phyloP scores from a whole-genome alignment of 2,329 filamentous ascomycete species.

The Bipolaris oryzae region DNA sequence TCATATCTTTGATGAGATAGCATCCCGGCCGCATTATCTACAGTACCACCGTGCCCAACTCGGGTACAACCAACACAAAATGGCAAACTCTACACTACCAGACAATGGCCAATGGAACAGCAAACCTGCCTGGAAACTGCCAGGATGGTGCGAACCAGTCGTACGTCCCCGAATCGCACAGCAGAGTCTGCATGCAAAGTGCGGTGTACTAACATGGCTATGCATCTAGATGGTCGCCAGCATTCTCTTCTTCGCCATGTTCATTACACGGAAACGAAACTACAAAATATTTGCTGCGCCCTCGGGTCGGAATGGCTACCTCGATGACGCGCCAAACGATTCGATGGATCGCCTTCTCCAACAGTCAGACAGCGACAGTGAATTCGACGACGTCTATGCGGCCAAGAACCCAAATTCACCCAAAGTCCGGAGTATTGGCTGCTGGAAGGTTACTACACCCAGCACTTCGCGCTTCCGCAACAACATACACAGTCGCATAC shows the following conservation, averaged over 20 bases:
- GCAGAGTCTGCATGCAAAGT: not conserved
- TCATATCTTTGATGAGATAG: conserved; percentile 1
- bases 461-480: conserved; percentile 67
- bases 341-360: conserved; percentile 52
- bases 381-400: conserved; percentile 45
- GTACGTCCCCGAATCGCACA: conserved; percentile 29
- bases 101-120: conserved; percentile 45
- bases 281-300: conserved; percentile 50
- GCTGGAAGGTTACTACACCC: conserved; percentile 59
- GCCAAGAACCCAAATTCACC: conserved; percentile 48
- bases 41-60: not conserved
- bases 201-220: conserved; percentile 12
- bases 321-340: conserved; percentile 45
- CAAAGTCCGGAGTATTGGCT: conserved; percentile 60
- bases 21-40: not conserved
- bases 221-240: conserved; percentile 54
- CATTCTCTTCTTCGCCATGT: conserved; percentile 58
- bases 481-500: conserved; percentile 65
- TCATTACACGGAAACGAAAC: conserved; percentile 54
- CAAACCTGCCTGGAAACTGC: conserved; percentile 51
- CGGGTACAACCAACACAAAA: conserved; percentile 11
- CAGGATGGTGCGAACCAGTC: conserved; percentile 51
- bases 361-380: conserved; percentile 44
- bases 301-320: conserved; percentile 32
- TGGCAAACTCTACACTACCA: conserved; percentile 22